Evolutionary conservation across 164 flowering plant genomes (phyloP), one percentile per base, ranked within the genome.

Genomic region (Vitis cinerea): DNA sequence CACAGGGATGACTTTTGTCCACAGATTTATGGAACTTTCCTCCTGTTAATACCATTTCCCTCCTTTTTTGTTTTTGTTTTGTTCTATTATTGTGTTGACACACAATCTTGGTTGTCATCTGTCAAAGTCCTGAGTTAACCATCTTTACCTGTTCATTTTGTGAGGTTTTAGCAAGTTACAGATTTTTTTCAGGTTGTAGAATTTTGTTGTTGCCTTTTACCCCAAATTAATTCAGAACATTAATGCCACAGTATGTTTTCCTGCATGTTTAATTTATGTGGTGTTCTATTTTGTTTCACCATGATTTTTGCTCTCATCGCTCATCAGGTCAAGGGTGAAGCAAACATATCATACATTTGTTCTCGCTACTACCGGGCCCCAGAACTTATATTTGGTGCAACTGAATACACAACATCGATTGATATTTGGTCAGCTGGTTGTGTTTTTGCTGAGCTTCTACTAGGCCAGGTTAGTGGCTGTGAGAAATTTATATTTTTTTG

Each of bases 381-480:
- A 16, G 98, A 93, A 78, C 94, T 93, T 50, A 93, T 93, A 57
- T 93, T 94, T 88, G 98, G 98, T 68, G 98, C 98, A 48, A 88
- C 98, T 15, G 97, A 94, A 67, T 94, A 94, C 72, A 85, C 97
- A 61, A 85, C 97, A 10, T 90, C 97, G 48, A 91, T 94, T 74
- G 98, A 94, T 76, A 94, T 94, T 53, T 94, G 98, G 98, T 94
- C 98, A 58, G 98, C 95, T 64, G 98, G 98, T 63, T 94, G 98
- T 81, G 95, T 90, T 53, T 88, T 92, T 80, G 97, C 97, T 10
- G 97, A 92, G 82, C 93, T 89, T 77, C 94, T 94, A 64, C 78
- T 90, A 13, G 97, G 97, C 72, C 97, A 92, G 93, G 97, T 94
- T 59, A 52, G 86, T 61, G 14, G 79, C 19, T 19, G 2, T 27